A percentile compares a stretch with the other conserved stretches of the same genome.
Conservation (phyloP, 805 yeast genomes). For the Cyberlindnera veronae region DNA sequence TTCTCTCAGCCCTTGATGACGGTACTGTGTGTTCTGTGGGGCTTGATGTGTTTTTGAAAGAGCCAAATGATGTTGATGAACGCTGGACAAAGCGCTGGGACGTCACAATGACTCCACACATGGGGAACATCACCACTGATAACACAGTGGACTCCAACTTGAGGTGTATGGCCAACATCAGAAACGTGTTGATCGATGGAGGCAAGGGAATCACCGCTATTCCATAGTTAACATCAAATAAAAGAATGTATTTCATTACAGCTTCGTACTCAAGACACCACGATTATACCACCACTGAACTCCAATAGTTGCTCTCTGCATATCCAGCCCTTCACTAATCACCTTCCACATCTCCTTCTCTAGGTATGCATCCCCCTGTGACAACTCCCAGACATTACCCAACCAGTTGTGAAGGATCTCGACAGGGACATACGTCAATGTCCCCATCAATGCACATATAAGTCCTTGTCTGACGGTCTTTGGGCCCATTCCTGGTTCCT, state of each 20-base stretch:
- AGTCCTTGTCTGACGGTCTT: constrained; percentile 45
- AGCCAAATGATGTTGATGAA: constrained; percentile 47
- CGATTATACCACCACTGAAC: constrained; percentile 61
- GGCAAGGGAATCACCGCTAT: constrained; percentile 19
- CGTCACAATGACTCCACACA: constrained; percentile 60
- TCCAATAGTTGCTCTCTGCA: constrained; percentile 52
- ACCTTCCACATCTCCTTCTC: constrained; percentile 46
- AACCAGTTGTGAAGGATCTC: constrained; percentile 44
- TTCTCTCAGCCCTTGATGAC: constrained; percentile 52
- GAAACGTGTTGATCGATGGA: constrained; percentile 21
- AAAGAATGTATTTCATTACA: too few species aligned
- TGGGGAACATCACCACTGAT: constrained; percentile 65
- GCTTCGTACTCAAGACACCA: constrained; percentile 3
- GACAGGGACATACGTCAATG: constrained; percentile 51
- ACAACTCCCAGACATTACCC: constrained; percentile 37
- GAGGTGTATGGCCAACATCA: constrained; percentile 50
- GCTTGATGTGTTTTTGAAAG: constrained; percentile 66
- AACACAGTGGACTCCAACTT: constrained; percentile 50
- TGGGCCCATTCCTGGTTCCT: constrained; percentile 20
- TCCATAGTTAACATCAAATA: background rate
- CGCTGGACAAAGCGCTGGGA: constrained; percentile 54
- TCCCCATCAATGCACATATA: constrained; percentile 42
- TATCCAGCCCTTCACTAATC: constrained; percentile 54
- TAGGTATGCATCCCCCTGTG: constrained; percentile 30
- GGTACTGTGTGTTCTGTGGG: constrained; percentile 67